Conservation (phyloP, 345 rosid species). For the thale cress (Arabidopsis thaliana) region DNA sequence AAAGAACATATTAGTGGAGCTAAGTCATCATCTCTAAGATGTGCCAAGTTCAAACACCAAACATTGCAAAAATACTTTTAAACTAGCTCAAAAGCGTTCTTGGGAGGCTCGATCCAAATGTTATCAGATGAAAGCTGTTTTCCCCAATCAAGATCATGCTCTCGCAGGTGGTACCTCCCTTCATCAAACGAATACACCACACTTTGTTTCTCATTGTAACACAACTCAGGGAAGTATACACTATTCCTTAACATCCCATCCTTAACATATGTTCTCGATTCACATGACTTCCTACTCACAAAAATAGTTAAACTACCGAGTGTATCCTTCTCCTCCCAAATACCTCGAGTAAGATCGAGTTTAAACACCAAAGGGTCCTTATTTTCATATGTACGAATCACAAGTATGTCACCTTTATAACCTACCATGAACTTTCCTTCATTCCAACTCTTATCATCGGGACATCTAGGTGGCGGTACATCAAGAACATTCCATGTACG, state of each 20-base stretch:
- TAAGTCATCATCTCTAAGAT: not conserved
- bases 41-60: not conserved
- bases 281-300: constrained; percentile 31
- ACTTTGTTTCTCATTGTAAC: constrained; percentile 1
- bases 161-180: constrained; percentile 10
- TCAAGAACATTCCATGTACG: constrained; percentile 31
- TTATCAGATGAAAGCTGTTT: constrained; percentile 9
- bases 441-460: constrained; percentile 6
- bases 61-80: not conserved
- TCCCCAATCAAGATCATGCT: constrained; percentile 22
- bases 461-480: constrained; percentile 17
- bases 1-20: not conserved
- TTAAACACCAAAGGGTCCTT: constrained; percentile 34
- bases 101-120: constrained; percentile 39
- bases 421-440: constrained; percentile 31
- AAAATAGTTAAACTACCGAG: constrained; percentile 32
- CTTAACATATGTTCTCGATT: constrained; percentile 32
- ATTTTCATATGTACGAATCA: constrained; percentile 24
- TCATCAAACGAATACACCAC: constrained; percentile 34
- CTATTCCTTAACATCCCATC: constrained; percentile 31
- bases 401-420: constrained; percentile 25
- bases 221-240: constrained; percentile 31
- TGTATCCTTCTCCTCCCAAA: constrained; percentile 32
- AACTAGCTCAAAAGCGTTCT: constrained; percentile 3
- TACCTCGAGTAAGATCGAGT: constrained; percentile 23